Conservation (phyloP, 1,139 yeast genomes). For the Scheffersomyces stambukii region DNA sequence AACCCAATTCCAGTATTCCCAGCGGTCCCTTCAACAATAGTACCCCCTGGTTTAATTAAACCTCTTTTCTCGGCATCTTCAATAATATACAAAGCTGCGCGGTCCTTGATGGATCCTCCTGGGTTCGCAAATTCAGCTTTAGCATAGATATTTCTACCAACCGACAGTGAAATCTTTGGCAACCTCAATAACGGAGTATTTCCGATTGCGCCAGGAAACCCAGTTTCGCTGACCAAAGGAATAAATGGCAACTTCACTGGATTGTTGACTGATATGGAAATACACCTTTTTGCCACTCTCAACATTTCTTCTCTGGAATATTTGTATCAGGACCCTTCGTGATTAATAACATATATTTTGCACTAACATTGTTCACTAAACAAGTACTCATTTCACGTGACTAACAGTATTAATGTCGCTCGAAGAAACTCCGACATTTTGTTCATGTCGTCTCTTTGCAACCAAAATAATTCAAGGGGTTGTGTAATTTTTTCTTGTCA, state of each 20-base stretch:
- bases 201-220: conserved; percentile 77
- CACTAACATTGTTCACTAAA: too few species aligned
- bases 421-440: too few species aligned
- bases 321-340: too few species aligned
- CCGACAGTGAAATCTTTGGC: conserved; percentile 53
- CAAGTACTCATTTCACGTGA: too few species aligned
- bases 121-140: conserved; percentile 94
- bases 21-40: conserved; percentile 48
- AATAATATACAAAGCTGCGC: conserved; percentile 79
- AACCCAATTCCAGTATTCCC: conserved; percentile 86
- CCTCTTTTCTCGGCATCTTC: conserved; percentile 79
- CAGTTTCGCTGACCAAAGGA: conserved; percentile 58
- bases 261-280: conserved; percentile 18
- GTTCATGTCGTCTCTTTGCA: too few species aligned
- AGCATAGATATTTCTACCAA: conserved; percentile 77
- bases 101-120: conserved; percentile 89
- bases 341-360: too few species aligned
- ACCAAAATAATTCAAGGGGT: too few species aligned
- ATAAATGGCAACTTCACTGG: conserved; percentile 42
- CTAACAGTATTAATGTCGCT: too few species aligned
- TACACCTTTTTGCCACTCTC: conserved; percentile 13
- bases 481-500: too few species aligned
- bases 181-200: conserved; percentile 78
- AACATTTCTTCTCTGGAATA: too few species aligned
- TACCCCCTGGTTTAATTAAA: conserved; percentile 61